A percentile compares a stretch with the other conserved stretches of the same genome.
Conservation (phyloP, 805 yeast species). For the Metschnikowia drakensbergensis region DNA sequence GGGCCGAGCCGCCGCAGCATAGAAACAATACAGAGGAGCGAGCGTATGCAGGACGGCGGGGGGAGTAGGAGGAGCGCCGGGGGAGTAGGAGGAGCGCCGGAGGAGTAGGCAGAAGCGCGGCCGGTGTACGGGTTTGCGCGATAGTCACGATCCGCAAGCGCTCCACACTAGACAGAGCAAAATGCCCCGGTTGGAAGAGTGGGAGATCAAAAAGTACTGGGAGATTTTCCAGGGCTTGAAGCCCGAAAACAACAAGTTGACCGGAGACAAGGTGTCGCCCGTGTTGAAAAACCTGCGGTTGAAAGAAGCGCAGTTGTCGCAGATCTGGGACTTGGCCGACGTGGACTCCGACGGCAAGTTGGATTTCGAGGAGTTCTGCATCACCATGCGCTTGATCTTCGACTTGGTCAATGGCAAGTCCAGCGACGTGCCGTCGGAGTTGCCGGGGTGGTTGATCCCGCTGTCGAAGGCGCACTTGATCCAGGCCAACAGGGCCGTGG, state of each 20-base stretch:
- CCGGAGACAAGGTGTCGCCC: constrained; percentile 80
- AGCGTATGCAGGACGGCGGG: too few relatives aligned
- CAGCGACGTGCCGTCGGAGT: constrained; percentile 56
- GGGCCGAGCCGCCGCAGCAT: too few relatives aligned
- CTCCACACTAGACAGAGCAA: constrained; percentile 1
- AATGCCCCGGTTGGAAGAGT: constrained; percentile 77
- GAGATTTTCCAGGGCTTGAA: constrained; percentile 88
- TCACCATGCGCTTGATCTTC: constrained; percentile 92
- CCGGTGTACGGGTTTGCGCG: constrained; percentile 1
- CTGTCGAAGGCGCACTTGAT: constrained; percentile 81
- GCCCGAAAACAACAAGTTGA: constrained; percentile 74
- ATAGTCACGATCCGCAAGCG: not conserved
- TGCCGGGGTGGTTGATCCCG: constrained; percentile 94
- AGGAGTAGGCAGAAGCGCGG: too few relatives aligned
- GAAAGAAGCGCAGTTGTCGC: constrained; percentile 63
- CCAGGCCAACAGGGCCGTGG: constrained; percentile 73
- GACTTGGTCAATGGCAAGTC: constrained; percentile 76
- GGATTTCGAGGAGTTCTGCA: constrained; percentile 97
- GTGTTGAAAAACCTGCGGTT: constrained; percentile 64
- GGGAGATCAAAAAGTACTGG: constrained; percentile 98
- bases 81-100: too few relatives aligned
- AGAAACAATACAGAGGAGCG: too few relatives aligned
- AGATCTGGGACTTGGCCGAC: constrained; percentile 74
- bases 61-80: too few relatives aligned
- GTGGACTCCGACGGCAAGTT: constrained; percentile 37